Evolutionary conservation across 495 filamentous ascomycete species (phyloP), one percentile per base, ranked within the genome.

Genomic region (Penicillium diatomitis): DNA sequence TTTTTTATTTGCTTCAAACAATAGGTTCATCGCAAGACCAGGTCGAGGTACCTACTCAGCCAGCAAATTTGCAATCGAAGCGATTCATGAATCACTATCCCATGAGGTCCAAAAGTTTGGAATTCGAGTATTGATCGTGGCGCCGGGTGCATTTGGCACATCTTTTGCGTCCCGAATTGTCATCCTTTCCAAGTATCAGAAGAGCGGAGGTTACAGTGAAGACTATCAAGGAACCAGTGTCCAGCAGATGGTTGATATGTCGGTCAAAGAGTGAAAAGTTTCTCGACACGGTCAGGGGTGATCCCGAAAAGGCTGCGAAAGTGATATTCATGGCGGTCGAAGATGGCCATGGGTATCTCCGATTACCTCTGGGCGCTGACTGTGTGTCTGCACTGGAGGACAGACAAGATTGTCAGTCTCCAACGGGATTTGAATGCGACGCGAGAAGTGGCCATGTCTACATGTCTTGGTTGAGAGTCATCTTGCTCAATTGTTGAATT

Each of bases 81-180:
- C 54, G 2, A 33, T 64, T 29, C 58, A 65, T 20, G 63, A 75
- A 45, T 69, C 72, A 5, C 63, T 76, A 2, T 69, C 73, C 0
- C 67, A 71, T 38, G 76, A 79, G 50, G 8, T 47, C 36, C 10
- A 39, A 8, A 33, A 28, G 4, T 40, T 47, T 46, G 67, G 67
- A 6, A 71, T 82, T 36, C 61, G 73, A 28, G 65, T 71, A 4
- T 53, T 81, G 6, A 66, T 70, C 9, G 71, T 79, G 10, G 60
- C 68, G 29, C 72, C 72, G 0, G 78, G 78, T 0, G 63, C 68
- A 0, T 78, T 81, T 49, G 69, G 71, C 12, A 80, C 77, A 0
- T 62, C 66, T 4, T 70, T 80, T 43, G 43, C 54, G 2, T 68
- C 37, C n/a, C 35, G 52, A 2, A 41, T 51, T 1, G 11, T 48